Evolutionary conservation across 1,284 basidiomycete genomes (phyloP), one percentile per base, ranked within the genome.

Genomic region (Athelia psychrophila): DNA sequence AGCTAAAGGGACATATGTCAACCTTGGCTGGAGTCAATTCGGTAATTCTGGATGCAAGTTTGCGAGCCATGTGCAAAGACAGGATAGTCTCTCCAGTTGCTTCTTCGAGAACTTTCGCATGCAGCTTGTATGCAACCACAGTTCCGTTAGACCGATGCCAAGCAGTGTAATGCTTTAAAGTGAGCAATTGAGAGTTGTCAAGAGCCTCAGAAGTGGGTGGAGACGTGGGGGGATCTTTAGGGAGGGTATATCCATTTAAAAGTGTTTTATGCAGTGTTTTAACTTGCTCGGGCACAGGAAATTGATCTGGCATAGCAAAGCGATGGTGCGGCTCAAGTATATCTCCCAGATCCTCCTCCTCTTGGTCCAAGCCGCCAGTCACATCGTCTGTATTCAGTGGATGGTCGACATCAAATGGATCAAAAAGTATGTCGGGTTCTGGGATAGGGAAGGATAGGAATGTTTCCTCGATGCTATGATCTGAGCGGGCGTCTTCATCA

Each of bases 1-100:
- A 35, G 33, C 12, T 35, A 12, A 12, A 12, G 13, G 24, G 47
- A 35, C 50, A 51, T 45, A 51, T 51, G 19, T 51, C 50, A 49
- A 49, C 33, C 13, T 36, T 20, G 9, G 33, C 19, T 15, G 50
- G 30, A 22, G 16, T 15, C 45, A 51, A 9, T 6, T 35, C 46
- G 22, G 50, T 51, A 18, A 48, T n/a, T 22, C 30, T 16, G 3
- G 22, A 23, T n/a, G 50, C 50, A 15, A 51, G 47, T n/a, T 51
- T 51, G 3, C 46, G 25, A 3, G 42, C 50, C 24, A 22, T 6
- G 24, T 35, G 48, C 12, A 51, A 22, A 22, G 20, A 32, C 12
- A 51, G 50, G 19, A 51, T 48, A 19, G 47, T 33, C 9, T 12
- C 45, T 3, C 32, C 47, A n/a, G 45, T 49, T 18, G 30, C 47